Conservation (phyloP, 768 basidiomycete species). For the Tricholoma sp. region DNA sequence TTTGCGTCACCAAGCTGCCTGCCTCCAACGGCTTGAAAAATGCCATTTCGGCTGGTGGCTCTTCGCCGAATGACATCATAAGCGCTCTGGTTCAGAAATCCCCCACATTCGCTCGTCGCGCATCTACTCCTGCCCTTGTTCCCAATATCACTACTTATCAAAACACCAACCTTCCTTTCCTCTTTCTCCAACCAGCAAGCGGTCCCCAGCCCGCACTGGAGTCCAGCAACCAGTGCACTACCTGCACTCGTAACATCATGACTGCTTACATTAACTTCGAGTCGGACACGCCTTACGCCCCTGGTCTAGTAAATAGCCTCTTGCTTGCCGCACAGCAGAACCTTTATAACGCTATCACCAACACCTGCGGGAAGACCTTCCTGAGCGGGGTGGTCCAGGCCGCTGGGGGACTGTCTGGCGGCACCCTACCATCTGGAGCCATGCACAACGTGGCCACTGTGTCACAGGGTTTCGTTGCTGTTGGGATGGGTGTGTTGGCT, state of each 20-base stretch:
- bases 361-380: conserved; percentile 70
- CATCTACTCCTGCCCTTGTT: conserved; percentile 28
- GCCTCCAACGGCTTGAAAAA: conserved; percentile 14
- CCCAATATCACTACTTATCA: conserved; percentile 55
- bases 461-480: conserved; percentile 16
- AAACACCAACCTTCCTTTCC: conserved; percentile 68
- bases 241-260: conserved; percentile 77
- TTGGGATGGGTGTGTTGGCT: conserved; percentile 12
- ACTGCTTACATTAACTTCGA: conserved; percentile 76
- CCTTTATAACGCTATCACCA: conserved; percentile 59
- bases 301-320: conserved; percentile 60
- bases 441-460: conserved; percentile 19
- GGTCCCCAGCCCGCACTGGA: conserved; percentile 22
- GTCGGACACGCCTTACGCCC: conserved; percentile 63
- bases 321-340: conserved; percentile 60
- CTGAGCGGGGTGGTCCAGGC: conserved; percentile 61
- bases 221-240: conserved; percentile 60
- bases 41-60: background rate
- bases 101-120: background rate
- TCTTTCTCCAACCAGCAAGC: conserved; percentile 55
- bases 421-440: conserved; percentile 24
- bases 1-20: conserved; percentile 53
- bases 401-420: conserved; percentile 52
- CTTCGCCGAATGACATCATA: conserved; percentile 19
- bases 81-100: conserved; percentile 21